Percentiles rank a stretch among this genome's conserved stretches.
These are phyloP conservation scores for Setaria viridis DNA, from an alignment of 202 grass and related monocot species.

Conservation along the genomic window DNA sequence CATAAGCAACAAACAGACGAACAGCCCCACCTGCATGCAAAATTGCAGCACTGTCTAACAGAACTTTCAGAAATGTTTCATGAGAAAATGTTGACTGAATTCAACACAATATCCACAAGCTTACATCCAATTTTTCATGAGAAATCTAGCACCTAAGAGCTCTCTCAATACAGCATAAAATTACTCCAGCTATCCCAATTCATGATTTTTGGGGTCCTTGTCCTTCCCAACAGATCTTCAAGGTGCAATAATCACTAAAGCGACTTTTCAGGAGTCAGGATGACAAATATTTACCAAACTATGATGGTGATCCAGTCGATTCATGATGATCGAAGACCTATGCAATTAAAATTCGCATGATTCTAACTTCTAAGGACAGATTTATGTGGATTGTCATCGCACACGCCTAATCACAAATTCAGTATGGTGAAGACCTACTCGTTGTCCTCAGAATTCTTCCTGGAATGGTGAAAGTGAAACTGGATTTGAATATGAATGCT, in stretches of 20 bases:
- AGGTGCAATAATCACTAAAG: not conserved
- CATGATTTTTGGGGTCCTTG: not conserved
- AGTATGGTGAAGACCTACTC: not conserved
- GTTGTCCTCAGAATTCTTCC: not conserved
- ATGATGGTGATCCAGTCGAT: not conserved
- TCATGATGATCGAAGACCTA: not conserved
- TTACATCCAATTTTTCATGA: slow-evolving; percentile 5
- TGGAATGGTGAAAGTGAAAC: not conserved
- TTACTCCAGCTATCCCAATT: not conserved
- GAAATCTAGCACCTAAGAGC: not conserved
- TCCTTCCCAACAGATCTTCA: not conserved
- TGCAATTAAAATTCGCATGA: no score
- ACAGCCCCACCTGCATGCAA: not conserved
- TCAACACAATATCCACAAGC: not conserved
- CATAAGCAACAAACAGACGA: not conserved
- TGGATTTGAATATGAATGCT: not conserved
- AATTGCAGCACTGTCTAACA: not conserved
- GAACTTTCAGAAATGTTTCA: not conserved
- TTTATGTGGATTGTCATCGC: not conserved
- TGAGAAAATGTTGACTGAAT: not conserved
- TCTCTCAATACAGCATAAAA: not conserved
- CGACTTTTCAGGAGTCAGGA: not conserved
- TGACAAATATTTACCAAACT: not conserved
- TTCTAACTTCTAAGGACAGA: no score
- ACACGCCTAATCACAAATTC: not conserved